Evolutionary conservation across 768 basidiomycete species (phyloP).

Genomic region (Lanmaoa pseudosensibilis): DNA sequence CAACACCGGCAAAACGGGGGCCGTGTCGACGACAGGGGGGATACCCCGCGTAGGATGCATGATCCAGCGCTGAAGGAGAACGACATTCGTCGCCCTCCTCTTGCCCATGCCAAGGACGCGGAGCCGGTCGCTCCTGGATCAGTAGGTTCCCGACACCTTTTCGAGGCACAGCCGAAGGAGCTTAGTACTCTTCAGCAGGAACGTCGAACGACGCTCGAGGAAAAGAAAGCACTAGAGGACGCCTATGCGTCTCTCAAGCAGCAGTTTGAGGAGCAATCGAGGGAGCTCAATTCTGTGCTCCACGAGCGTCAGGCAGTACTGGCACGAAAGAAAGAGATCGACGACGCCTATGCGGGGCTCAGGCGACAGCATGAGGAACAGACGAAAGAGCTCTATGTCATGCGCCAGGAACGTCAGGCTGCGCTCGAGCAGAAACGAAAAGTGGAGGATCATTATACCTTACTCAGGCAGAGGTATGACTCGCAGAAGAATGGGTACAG

Average conservation of each 20-base stretch:
- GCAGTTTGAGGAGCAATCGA: constrained; percentile 8
- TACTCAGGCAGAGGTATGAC: constrained; percentile 13
- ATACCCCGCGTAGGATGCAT: not conserved
- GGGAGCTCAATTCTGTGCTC: not conserved
- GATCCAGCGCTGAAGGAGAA: not conserved
- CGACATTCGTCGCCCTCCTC: not conserved
- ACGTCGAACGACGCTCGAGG: not conserved
- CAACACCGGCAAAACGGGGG: not conserved
- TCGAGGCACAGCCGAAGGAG: constrained; percentile 9
- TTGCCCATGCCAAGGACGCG: not conserved
- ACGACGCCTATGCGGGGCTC: constrained; percentile 18
- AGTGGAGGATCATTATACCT: not conserved
- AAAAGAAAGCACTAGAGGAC: constrained; percentile 5
- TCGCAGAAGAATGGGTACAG: constrained; percentile 16
- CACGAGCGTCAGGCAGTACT: constrained; percentile 6
- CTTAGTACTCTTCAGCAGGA: constrained; percentile 5
- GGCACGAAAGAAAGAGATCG: constrained; percentile 4
- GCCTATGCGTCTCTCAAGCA: not conserved
- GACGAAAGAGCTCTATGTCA: constrained; percentile 4
- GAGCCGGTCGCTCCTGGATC: not conserved
- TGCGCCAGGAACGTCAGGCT: constrained; percentile 1
- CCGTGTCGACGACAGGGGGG: not conserved
- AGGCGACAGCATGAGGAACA: constrained; percentile 15
- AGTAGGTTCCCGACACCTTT: not conserved
- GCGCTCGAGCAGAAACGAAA: constrained; percentile 5